A percentile compares a stretch with the other conserved stretches of the same genome.
Conservation (phyloP, 768 basidiomycete species). For the Lanmaoa pseudosensibilis region DNA sequence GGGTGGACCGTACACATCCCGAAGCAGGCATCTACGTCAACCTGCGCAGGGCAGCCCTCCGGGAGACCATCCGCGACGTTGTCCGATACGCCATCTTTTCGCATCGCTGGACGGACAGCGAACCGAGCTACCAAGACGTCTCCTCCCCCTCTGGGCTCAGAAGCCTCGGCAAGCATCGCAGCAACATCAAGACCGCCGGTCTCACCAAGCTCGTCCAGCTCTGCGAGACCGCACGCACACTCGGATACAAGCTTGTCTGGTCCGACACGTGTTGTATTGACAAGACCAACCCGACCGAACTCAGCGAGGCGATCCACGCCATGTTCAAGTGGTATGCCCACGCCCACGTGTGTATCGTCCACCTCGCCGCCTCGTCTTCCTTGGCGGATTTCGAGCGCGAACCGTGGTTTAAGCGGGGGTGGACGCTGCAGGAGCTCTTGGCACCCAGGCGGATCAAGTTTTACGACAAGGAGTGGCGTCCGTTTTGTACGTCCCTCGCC, state of each 20-base stretch:
- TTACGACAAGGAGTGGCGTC: constrained; percentile 23
- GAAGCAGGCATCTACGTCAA: constrained; percentile 18
- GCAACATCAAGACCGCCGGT: constrained; percentile 1
- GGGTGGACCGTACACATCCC: background rate
- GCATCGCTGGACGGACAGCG: constrained; percentile 24
- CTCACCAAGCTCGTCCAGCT: constrained; percentile 20
- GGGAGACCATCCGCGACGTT: constrained; percentile 18
- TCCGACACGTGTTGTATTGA: constrained; percentile 35
- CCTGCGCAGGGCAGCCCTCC: constrained; percentile 12
- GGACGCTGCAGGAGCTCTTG: constrained; percentile 29
- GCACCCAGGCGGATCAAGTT: constrained; percentile 30
- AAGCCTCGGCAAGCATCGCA: constrained; percentile 1
- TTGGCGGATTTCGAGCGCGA: constrained; percentile 18
- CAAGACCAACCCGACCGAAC: constrained; percentile 23
- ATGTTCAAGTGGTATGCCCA: constrained; percentile 36
- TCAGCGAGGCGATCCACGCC: constrained; percentile 33
- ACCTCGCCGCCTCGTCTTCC: constrained; percentile 20
- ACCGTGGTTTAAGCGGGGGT: constrained; percentile 29
- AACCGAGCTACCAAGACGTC: constrained; percentile 26
- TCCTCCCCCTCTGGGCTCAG: background rate
- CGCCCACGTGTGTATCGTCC: constrained; percentile 29
- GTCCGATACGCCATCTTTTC: constrained; percentile 28
- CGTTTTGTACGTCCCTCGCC: constrained; percentile 6
- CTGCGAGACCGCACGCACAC: constrained; percentile 20
- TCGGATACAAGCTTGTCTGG: constrained; percentile 27